Conservation (phyloP, 2,329 filamentous ascomycete genomes). For the Xylariales sp. region DNA sequence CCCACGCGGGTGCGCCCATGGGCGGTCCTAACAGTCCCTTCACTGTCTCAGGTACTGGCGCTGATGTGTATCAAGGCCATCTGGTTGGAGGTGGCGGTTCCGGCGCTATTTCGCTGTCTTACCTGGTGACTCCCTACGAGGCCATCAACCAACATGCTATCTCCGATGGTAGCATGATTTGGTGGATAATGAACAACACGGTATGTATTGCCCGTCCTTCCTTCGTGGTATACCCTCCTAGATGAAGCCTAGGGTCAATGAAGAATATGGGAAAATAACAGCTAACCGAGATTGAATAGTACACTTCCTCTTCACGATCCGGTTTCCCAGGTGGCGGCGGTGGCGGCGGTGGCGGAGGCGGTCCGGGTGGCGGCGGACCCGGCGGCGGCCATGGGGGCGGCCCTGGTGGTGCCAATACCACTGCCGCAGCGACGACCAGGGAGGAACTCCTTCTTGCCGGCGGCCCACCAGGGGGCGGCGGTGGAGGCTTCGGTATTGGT, state of each 20-base stretch:
- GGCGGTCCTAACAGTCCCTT: slow-evolving; percentile 60
- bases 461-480: no score
- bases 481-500: not conserved
- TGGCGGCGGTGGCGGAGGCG: no score
- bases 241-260: no score
- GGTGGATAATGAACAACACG: slow-evolving; percentile 56
- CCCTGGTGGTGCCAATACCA: slow-evolving; percentile 42
- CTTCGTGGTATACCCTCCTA: no score
- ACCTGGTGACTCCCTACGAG: slow-evolving; percentile 60
- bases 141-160: slow-evolving; percentile 57
- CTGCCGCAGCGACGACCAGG: slow-evolving; percentile 50
- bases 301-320: no score
- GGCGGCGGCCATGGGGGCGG: slow-evolving; percentile 23
- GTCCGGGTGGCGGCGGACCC: no score
- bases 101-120: slow-evolving; percentile 58
- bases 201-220: no score
- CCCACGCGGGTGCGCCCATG: slow-evolving; percentile 57
- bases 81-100: slow-evolving; percentile 67
- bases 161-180: slow-evolving; percentile 46
- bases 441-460: no score
- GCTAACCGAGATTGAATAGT: no score
- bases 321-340: no score
- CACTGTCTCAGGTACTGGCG: slow-evolving; percentile 56
- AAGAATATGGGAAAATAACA: no score
- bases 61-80: slow-evolving; percentile 47